Percentiles rank a stretch among this genome's conserved stretches.
Evolutionary conservation across 768 basidiomycete genomes (phyloP).

Genomic region (Naganishia randhawae): DNA sequence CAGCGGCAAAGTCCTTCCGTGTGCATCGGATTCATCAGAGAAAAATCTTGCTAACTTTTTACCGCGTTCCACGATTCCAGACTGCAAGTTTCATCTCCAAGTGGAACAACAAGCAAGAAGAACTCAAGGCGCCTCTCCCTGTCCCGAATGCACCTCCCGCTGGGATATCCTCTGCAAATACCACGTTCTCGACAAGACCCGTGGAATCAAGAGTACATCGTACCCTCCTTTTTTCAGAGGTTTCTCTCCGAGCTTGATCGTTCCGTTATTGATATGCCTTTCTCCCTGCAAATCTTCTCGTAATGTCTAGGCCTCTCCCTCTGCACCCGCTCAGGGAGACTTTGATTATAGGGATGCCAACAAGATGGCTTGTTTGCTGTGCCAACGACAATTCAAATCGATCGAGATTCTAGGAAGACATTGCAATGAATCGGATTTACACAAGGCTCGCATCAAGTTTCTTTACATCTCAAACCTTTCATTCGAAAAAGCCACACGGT

Average conservation of each 20-base stretch:
- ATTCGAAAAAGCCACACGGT: conserved; percentile 6
- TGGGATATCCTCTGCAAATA: conserved; percentile 43
- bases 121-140: conserved; percentile 57
- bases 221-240: background rate
- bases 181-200: conserved; percentile 31
- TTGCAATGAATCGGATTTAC: conserved; percentile 87
- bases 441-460: conserved; percentile 67
- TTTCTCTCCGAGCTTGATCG: background rate
- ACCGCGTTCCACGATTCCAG: conserved; percentile 54
- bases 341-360: conserved; percentile 77
- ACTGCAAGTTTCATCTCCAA: conserved; percentile 86
- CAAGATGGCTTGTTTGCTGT: conserved; percentile 78
- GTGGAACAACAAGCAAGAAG: conserved; percentile 94
- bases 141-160: conserved; percentile 19
- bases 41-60: background rate
- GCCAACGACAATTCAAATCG: conserved; percentile 86
- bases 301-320: conserved; percentile 13
- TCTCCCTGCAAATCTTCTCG: background rate
- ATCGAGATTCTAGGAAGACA: conserved; percentile 81
- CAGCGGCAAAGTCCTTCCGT: too few species aligned
- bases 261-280: conserved; percentile 1
- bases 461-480: conserved; percentile 13
- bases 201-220: conserved; percentile 18
- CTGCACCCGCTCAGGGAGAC: conserved; percentile 43
- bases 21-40: background rate